These are phyloP conservation scores for slime mould (Dictyostelium discoideum) DNA, from an alignment of 78 protist species.

Conservation along the genomic window DNA sequence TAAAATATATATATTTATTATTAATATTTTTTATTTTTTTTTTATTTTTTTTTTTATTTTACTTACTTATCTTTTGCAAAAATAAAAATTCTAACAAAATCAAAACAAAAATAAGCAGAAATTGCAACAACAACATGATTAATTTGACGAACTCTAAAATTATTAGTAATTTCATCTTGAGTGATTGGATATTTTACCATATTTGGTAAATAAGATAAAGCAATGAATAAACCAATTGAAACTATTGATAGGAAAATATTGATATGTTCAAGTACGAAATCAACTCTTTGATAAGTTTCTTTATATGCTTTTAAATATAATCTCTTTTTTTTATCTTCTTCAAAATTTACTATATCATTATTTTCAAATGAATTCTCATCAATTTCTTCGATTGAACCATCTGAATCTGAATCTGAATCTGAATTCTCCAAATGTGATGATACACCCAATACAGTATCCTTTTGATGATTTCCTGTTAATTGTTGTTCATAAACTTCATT, in stretches of 20 bases:
- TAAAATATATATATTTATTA: no score
- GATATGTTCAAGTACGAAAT: constrained; percentile 40
- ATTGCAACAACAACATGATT: constrained; percentile 7
- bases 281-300: constrained; percentile 11
- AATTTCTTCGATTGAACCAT: not conserved
- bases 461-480: not conserved
- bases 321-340: constrained; percentile 27
- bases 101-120: constrained; percentile 35
- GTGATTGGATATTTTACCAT: not conserved
- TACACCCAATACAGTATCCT: constrained; percentile 11
- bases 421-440: not conserved
- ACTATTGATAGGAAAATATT: constrained; percentile 35
- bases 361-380: constrained; percentile 20
- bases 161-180: not conserved
- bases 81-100: constrained; percentile 53
- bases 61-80: constrained; percentile 68
- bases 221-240: constrained; percentile 62
- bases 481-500: not conserved
- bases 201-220: constrained; percentile 21
- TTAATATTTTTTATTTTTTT: not conserved
- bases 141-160: not conserved
- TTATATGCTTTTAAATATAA: constrained; percentile 14
- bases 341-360: constrained; percentile 12
- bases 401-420: constrained; percentile 9
- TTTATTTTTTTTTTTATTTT: not conserved